Evolutionary conservation across 2,329 filamentous ascomycete genomes (phyloP).

Genomic region (Beauveria asiatica): DNA sequence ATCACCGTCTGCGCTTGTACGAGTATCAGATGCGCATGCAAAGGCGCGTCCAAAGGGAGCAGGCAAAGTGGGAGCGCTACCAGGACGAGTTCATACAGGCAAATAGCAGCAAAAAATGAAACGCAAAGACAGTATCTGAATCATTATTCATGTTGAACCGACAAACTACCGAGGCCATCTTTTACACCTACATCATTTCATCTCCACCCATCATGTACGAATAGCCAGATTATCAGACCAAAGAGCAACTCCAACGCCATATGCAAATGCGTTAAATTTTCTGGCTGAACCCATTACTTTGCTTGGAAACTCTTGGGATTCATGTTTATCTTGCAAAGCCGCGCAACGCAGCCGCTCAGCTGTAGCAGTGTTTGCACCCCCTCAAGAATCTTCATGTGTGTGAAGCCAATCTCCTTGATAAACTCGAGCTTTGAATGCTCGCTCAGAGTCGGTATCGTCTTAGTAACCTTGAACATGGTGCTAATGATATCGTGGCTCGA

Average conservation of each 20-base stretch:
- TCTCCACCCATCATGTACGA: slow-evolving; percentile 7
- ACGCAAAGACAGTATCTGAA: slow-evolving; percentile 10
- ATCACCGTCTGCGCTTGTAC: slow-evolving; percentile 57
- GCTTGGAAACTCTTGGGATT: slow-evolving; percentile 69
- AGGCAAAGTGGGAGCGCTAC: slow-evolving; percentile 60
- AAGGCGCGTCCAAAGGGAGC: slow-evolving; percentile 53
- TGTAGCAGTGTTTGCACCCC: slow-evolving; percentile 93
- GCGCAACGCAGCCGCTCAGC: slow-evolving; percentile 82
- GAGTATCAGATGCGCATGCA: slow-evolving; percentile 58
- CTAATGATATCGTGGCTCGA: slow-evolving; percentile 98
- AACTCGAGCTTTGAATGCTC: slow-evolving; percentile 96
- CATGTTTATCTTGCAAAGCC: slow-evolving; percentile 95
- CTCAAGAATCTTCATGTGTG: slow-evolving; percentile 98
- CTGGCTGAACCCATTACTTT: slow-evolving; percentile 21
- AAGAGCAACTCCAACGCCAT: slow-evolving; percentile 26
- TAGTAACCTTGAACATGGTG: slow-evolving; percentile 98
- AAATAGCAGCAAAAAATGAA: slow-evolving; percentile 5
- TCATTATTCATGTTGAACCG: neutral
- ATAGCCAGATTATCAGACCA: slow-evolving; percentile 7
- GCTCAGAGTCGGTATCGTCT: slow-evolving; percentile 83
- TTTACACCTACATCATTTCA: neutral
- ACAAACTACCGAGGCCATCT: neutral
- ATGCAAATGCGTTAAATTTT: slow-evolving; percentile 15
- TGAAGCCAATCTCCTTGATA: slow-evolving; percentile 97
- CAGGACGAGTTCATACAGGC: slow-evolving; percentile 46